These are phyloP conservation scores for Biscogniauxia marginata DNA, from an alignment of 2,329 filamentous ascomycete species.

Conservation along the genomic window DNA sequence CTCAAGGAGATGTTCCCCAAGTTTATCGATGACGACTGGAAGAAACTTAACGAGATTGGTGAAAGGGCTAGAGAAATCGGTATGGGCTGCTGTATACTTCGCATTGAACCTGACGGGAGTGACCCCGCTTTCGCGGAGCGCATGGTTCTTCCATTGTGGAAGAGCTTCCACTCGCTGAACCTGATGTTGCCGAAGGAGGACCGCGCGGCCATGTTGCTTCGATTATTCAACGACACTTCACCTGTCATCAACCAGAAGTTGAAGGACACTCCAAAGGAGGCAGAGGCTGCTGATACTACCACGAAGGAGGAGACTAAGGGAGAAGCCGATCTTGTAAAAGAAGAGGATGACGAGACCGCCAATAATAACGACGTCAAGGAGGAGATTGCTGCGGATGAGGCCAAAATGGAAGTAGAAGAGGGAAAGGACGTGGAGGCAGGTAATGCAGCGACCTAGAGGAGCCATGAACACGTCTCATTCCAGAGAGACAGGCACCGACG, in stretches of 20 bases:
- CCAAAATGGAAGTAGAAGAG: background rate
- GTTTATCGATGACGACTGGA: slow-evolving; percentile 71
- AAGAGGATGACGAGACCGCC: slow-evolving; percentile 10
- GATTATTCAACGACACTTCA: slow-evolving; percentile 86
- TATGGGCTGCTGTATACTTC: slow-evolving; percentile 90
- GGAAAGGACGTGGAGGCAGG: too few relatives aligned
- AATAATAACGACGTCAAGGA: background rate
- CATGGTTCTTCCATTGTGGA: slow-evolving; percentile 91
- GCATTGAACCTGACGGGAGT: slow-evolving; percentile 72
- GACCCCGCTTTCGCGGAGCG: slow-evolving; percentile 64
- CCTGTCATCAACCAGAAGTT: slow-evolving; percentile 72
- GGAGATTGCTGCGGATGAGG: background rate
- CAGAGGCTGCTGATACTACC: slow-evolving; percentile 32
- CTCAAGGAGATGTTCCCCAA: slow-evolving; percentile 97
- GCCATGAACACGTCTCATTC: too few relatives aligned
- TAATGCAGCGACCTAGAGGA: too few relatives aligned
- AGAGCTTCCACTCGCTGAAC: slow-evolving; percentile 87
- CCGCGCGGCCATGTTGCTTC: slow-evolving; percentile 83
- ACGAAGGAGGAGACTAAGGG: slow-evolving; percentile 35
- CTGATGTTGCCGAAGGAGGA: slow-evolving; percentile 99
- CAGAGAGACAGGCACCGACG: too few relatives aligned
- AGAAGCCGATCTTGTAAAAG: slow-evolving; percentile 18
- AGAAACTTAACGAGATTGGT: slow-evolving; percentile 81
- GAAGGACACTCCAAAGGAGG: slow-evolving; percentile 47
- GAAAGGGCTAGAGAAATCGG: slow-evolving; percentile 74